phyloP scores from a whole-genome alignment of 2,329 filamentous ascomycete species.

The Gliomastix tumulicola region DNA sequence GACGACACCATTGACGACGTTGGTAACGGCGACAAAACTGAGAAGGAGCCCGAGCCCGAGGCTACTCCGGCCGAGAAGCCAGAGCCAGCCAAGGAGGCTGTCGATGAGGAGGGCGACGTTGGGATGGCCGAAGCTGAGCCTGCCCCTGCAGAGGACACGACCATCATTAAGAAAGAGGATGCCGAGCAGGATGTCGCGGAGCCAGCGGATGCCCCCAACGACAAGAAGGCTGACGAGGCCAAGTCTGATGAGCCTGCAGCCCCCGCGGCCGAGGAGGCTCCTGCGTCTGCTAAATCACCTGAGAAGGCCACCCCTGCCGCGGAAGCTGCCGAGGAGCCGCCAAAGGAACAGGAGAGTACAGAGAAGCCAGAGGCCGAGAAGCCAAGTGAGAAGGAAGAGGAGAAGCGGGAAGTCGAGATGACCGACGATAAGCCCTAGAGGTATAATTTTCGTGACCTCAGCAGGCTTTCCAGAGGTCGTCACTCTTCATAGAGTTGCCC shows the following conservation, averaged over 20 bases:
- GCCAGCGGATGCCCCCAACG: slow-evolving; percentile 20
- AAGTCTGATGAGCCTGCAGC: slow-evolving; percentile 11
- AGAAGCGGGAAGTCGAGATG: slow-evolving; percentile 2
- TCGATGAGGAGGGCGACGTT: slow-evolving; percentile 43
- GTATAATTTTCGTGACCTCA: no score
- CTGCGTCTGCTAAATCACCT: slow-evolving; percentile 8
- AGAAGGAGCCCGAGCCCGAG: slow-evolving; percentile 11
- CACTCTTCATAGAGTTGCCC: no score
- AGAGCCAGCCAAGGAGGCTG: slow-evolving; percentile 17
- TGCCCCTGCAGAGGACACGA: slow-evolving; percentile 17
- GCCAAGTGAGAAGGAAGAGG: slow-evolving; percentile 6
- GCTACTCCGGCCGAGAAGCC: slow-evolving; percentile 5
- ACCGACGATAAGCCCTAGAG: no score
- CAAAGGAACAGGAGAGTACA: no score
- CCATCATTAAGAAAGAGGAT: slow-evolving; percentile 33
- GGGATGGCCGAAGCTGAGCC: slow-evolving; percentile 42
- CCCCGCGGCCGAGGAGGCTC: slow-evolving; percentile 9
- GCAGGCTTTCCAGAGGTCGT: slow-evolving; percentile 4
- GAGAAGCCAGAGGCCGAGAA: slow-evolving; percentile 6
- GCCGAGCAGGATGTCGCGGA: slow-evolving; percentile 21
- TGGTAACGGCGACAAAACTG: slow-evolving; percentile 15
- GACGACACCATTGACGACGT: slow-evolving; percentile 39
- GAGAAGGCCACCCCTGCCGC: slow-evolving; percentile 8
- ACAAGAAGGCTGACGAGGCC: slow-evolving; percentile 12
- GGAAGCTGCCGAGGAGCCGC: slow-evolving; percentile 8